Evolutionary conservation across 2,329 filamentous ascomycete genomes (phyloP).

Genomic region (Ceratocystis colombiana): DNA sequence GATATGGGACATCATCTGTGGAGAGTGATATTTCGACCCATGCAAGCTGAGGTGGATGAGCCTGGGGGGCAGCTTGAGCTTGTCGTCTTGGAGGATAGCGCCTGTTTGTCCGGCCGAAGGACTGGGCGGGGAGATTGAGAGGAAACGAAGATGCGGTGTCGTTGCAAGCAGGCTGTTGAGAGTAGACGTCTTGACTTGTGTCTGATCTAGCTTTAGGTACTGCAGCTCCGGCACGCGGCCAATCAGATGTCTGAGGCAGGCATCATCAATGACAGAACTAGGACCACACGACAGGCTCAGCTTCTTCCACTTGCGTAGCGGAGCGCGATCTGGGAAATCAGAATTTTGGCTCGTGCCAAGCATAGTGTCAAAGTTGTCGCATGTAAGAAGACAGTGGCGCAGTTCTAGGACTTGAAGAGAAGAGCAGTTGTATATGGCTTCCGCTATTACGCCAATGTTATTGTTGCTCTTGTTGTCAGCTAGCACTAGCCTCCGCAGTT

Average conservation of each 20-base stretch:
- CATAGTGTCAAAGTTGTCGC: not conserved
- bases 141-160: not conserved
- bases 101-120: not conserved
- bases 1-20: not conserved
- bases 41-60: not conserved
- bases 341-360: conserved; percentile 8
- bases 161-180: conserved; percentile 6
- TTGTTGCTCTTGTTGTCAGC: conserved; percentile 1
- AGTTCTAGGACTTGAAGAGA: conserved; percentile 1
- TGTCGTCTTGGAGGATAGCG: not conserved
- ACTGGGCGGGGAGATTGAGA: not conserved
- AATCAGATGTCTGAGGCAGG: not conserved
- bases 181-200: not conserved
- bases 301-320: conserved; percentile 6
- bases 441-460: not conserved
- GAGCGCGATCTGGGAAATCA: not conserved
- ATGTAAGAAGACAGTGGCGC: conserved; percentile 5
- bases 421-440: not conserved
- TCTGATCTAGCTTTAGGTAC: conserved; percentile 3
- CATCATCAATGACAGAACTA: not conserved
- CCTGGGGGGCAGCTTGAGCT: not conserved
- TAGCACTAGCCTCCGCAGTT: not conserved
- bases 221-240: conserved; percentile 8
- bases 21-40: not conserved
- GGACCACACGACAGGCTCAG: conserved; percentile 4